These are phyloP conservation scores for Verticillium zaregamsianum DNA, from an alignment of 2,329 filamentous ascomycete genomes.

Conservation along the genomic window DNA sequence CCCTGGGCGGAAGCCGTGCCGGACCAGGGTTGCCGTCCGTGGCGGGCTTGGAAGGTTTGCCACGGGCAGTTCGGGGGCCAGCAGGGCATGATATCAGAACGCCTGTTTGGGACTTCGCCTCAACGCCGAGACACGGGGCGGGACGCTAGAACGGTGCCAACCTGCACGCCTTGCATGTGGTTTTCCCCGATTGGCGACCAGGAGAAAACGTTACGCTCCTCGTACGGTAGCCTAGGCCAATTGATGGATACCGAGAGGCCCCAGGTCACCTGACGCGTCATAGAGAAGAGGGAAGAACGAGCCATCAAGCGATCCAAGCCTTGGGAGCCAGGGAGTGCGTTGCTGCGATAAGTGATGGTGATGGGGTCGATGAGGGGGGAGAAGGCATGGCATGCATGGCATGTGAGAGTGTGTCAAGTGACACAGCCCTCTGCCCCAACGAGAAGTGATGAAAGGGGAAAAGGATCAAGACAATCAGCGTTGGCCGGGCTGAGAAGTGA, in stretches of 20 bases:
- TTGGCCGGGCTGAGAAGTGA: neutral
- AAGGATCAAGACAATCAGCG: neutral
- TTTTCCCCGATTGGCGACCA: neutral
- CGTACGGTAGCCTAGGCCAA: neutral
- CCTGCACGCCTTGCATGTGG: neutral
- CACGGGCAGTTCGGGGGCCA: neutral
- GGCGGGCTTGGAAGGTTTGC: neutral
- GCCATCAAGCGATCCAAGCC: neutral
- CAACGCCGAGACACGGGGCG: neutral
- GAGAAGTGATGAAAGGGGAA: neutral
- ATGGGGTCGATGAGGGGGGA: neutral
- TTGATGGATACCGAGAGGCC: neutral
- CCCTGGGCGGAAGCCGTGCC: neutral
- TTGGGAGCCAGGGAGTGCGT: neutral
- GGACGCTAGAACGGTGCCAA: neutral
- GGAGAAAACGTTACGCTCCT: neutral
- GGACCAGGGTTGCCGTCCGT: neutral
- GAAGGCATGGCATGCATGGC: too few relatives aligned
- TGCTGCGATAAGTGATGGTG: neutral
- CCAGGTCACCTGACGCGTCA: neutral
- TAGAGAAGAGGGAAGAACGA: neutral
- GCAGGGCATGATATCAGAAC: neutral
- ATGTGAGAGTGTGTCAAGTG: too few relatives aligned
- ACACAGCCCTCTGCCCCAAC: neutral
- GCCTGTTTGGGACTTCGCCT: neutral